Percentiles rank a stretch among this genome's conserved stretches.
Evolutionary conservation across 2,329 filamentous ascomycete species (phyloP).

Genomic region (Aspergillus latus): DNA sequence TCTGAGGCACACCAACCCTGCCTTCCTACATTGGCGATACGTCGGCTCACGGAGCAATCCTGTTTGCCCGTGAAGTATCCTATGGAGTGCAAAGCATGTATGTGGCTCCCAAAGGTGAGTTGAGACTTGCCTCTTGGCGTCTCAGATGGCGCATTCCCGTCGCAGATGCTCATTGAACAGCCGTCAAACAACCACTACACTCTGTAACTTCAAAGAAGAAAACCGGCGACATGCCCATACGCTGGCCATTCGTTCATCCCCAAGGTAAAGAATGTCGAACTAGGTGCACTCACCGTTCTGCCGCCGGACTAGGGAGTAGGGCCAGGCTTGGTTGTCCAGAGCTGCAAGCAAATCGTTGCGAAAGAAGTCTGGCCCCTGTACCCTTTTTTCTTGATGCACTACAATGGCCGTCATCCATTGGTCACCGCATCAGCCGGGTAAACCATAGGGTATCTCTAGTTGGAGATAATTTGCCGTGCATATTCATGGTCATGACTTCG

Average conservation of each 20-base stretch:
- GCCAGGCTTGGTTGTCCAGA: not conserved
- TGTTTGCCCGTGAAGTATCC: not conserved
- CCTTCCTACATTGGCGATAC: not conserved
- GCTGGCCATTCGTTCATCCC: not conserved
- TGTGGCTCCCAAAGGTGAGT: not conserved
- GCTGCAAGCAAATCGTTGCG: not conserved
- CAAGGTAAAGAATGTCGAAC: not conserved
- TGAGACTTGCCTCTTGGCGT: not conserved
- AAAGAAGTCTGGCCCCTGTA: not conserved
- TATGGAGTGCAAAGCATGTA: not conserved
- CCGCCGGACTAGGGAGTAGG: not conserved
- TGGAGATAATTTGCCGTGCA: slow-evolving; percentile 5
- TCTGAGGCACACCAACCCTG: not conserved
- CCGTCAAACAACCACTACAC: not conserved
- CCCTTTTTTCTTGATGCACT: not conserved
- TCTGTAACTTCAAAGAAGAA: not conserved
- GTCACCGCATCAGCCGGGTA: slow-evolving; percentile 1
- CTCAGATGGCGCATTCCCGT: not conserved
- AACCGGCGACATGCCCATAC: not conserved
- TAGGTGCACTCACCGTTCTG: slow-evolving; percentile 1
- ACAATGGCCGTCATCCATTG: slow-evolving; percentile 3
- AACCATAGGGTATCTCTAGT: slow-evolving; percentile 1
- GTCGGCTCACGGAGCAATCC: not conserved
- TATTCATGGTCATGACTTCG: slow-evolving; percentile 10
- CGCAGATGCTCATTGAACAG: not conserved